Evolutionary conservation across 2,329 filamentous ascomycete species (phyloP).

Genomic region (Grosmannia huntii): DNA sequence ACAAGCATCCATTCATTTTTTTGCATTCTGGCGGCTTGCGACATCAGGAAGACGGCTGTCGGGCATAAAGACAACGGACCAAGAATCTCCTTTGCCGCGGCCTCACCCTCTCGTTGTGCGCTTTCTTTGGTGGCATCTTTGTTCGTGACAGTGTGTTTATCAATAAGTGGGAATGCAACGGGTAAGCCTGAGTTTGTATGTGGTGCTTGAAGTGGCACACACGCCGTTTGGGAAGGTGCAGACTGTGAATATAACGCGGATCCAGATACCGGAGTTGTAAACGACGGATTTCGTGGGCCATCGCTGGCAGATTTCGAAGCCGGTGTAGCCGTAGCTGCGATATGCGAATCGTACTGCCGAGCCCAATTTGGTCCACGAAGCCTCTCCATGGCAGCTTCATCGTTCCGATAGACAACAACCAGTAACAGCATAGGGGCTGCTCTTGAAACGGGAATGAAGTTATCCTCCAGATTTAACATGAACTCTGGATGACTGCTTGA

Average conservation of each 20-base stretch:
- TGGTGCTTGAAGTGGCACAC: not conserved
- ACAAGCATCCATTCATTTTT: slow-evolving; percentile 65
- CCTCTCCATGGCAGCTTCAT: slow-evolving; percentile 26
- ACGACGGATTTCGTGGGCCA: not conserved
- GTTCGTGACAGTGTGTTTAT: not conserved
- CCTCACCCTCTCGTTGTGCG: slow-evolving; percentile 10
- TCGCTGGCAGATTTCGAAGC: not conserved
- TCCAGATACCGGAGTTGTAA: not conserved
- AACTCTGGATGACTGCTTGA: slow-evolving; percentile 66
- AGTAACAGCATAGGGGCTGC: slow-evolving; percentile 68
- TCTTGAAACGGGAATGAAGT: slow-evolving; percentile 58
- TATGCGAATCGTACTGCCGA: slow-evolving; percentile 20
- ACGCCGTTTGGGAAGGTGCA: not conserved
- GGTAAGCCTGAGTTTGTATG: not conserved
- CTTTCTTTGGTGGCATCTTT: not conserved
- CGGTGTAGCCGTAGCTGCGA: slow-evolving; percentile 8
- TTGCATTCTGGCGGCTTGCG: slow-evolving; percentile 55
- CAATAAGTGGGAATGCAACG: not conserved
- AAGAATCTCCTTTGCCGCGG: slow-evolving; percentile 9
- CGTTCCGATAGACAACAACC: slow-evolving; percentile 70
- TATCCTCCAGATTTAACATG: slow-evolving; percentile 76
- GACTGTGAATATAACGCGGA: not conserved
- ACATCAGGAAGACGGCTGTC: slow-evolving; percentile 56
- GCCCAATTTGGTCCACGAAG: slow-evolving; percentile 20
- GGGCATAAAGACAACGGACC: slow-evolving; percentile 49